Percentiles rank a stretch among this genome's conserved stretches.
phyloP scores from a whole-genome alignment of 208 protist genomes.

The Trypanosoma melophagium region DNA sequence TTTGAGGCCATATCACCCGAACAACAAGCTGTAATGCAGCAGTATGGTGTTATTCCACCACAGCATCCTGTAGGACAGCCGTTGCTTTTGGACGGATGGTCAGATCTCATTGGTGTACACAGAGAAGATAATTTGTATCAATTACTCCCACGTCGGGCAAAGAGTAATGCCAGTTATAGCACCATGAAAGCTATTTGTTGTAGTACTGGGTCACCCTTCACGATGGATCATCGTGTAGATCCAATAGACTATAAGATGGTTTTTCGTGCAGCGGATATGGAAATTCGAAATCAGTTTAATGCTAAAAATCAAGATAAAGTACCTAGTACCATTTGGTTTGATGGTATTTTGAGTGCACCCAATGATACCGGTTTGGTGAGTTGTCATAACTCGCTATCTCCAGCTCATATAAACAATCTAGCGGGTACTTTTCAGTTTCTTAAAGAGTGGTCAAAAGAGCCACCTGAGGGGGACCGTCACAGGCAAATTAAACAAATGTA shows the following conservation, averaged over 20 bases:
- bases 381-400: constrained; percentile 55
- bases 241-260: constrained; percentile 86
- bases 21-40: constrained; percentile 73
- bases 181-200: constrained; percentile 74
- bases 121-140: constrained; percentile 80
- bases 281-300: constrained; percentile 80
- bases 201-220: constrained; percentile 80
- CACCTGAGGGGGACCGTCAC: constrained; percentile 76
- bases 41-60: constrained; percentile 62
- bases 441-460: constrained; percentile 55
- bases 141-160: constrained; percentile 73
- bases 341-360: constrained; percentile 70
- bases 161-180: constrained; percentile 69
- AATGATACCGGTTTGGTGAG: constrained; percentile 63
- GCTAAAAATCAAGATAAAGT: constrained; percentile 65
- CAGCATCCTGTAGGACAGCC: constrained; percentile 81
- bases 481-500: constrained; percentile 72
- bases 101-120: constrained; percentile 68
- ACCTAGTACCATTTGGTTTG: constrained; percentile 68
- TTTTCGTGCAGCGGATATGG: constrained; percentile 75
- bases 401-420: constrained; percentile 63
- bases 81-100: constrained; percentile 73
- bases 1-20: constrained; percentile 81
- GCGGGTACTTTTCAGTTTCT: constrained; percentile 69
- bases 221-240: constrained; percentile 84